Conservation (phyloP, 306 rosid genomes). For the Quercus rubra region DNA sequence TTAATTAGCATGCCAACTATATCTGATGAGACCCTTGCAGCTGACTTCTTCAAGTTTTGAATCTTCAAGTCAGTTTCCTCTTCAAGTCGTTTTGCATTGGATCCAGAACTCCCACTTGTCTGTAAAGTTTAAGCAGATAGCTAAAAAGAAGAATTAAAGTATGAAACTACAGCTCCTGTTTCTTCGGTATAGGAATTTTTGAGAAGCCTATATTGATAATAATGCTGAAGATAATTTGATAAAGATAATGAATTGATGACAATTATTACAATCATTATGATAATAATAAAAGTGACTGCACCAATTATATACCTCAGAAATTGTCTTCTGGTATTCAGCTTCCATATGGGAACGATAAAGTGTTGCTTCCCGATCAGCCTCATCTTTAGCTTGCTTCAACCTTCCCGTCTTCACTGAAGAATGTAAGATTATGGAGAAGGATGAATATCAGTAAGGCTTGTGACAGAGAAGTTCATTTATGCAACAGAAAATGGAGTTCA, state of each 20-base stretch:
- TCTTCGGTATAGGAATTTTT: too few species aligned
- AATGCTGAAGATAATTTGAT: too few species aligned
- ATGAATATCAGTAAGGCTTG: not conserved
- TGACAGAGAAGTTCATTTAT: too few species aligned
- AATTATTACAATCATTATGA: not conserved
- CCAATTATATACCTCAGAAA: slow-evolving; percentile 47
- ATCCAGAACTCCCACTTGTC: slow-evolving; percentile 63
- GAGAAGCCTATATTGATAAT: too few species aligned
- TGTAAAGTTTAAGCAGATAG: slow-evolving; percentile 10
- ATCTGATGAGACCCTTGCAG: slow-evolving; percentile 43
- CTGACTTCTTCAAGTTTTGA: slow-evolving; percentile 36
- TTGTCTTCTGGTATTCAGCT: slow-evolving; percentile 55
- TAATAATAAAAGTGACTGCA: not conserved
- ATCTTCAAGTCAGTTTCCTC: slow-evolving; percentile 63
- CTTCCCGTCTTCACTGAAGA: slow-evolving; percentile 53
- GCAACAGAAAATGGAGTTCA: too few species aligned
- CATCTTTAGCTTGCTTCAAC: slow-evolving; percentile 74
- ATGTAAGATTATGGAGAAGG: not conserved
- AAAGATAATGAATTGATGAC: not conserved
- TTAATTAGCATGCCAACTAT: slow-evolving; percentile 63
- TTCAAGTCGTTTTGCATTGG: slow-evolving; percentile 61
- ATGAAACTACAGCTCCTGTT: too few species aligned
- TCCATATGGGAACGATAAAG: slow-evolving; percentile 58
- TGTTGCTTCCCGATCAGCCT: slow-evolving; percentile 63
- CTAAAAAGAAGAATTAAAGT: not conserved